Evolutionary conservation across 1,284 basidiomycete genomes (phyloP).

Genomic region (Leccinum brunneo-olivaceum): DNA sequence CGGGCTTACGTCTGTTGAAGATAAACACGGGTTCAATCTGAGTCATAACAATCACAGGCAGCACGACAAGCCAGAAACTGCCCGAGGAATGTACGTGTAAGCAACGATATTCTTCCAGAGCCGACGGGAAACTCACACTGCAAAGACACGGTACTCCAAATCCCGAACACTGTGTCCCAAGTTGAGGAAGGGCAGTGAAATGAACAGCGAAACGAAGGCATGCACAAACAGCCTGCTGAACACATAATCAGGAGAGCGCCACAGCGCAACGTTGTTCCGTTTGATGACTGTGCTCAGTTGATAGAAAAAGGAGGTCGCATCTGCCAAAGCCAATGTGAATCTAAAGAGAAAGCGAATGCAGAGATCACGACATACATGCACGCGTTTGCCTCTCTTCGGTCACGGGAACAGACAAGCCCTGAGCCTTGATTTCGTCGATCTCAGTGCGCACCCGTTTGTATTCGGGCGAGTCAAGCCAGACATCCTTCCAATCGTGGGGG

Average conservation of each 20-base stretch:
- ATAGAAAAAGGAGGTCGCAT: constrained; percentile 73
- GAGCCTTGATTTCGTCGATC: constrained; percentile 40
- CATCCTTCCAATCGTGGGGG: constrained; percentile 70
- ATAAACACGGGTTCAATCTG: constrained; percentile 88
- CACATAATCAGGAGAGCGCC: constrained; percentile 78
- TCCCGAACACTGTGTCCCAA: constrained; percentile 60
- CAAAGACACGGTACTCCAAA: constrained; percentile 82
- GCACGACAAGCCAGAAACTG: constrained; percentile 64
- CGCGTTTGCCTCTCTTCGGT: constrained; percentile 35
- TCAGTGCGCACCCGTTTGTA: constrained; percentile 34
- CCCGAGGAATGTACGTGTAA: background rate
- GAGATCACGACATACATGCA: constrained; percentile 37
- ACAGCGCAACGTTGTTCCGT: constrained; percentile 73
- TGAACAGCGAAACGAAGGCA: constrained; percentile 70
- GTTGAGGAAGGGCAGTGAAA: constrained; percentile 82
- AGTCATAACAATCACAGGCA: constrained; percentile 73
- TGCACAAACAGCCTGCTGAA: constrained; percentile 81
- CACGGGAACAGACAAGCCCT: constrained; percentile 35
- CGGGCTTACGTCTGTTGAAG: constrained; percentile 55
- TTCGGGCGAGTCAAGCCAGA: constrained; percentile 60
- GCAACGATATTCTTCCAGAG: background rate
- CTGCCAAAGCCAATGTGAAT: constrained; percentile 29
- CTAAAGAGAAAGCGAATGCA: too few relatives aligned
- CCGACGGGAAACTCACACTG: constrained; percentile 42
- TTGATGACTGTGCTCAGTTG: constrained; percentile 73